Percentiles rank a stretch among this genome's conserved stretches.
phyloP scores from a whole-genome alignment of 352 stramenopile species.

The Globisporangium irregulare region DNA sequence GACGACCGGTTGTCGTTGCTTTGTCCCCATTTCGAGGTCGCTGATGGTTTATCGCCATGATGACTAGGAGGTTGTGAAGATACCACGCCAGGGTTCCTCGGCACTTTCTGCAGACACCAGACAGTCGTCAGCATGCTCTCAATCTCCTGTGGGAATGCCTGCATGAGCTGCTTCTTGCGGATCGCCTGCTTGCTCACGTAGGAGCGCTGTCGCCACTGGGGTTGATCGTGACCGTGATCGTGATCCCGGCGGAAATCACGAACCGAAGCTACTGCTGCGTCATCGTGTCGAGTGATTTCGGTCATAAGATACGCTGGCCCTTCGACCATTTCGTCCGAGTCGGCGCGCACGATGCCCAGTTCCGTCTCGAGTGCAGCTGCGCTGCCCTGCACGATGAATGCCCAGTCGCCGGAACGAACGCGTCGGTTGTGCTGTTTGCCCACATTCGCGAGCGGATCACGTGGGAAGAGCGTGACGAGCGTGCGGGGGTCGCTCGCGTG shows the following conservation, averaged over 20 bases:
- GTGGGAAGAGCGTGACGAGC: conserved; percentile 37
- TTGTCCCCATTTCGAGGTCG: neutral
- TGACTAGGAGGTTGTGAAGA: neutral
- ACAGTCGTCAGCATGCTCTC: conserved; percentile 18
- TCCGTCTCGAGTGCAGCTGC: conserved; percentile 20
- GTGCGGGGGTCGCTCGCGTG: conserved; percentile 29
- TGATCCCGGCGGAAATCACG: neutral
- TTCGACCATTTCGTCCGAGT: conserved; percentile 20
- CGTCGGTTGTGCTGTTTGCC: conserved; percentile 20
- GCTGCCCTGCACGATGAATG: conserved; percentile 29
- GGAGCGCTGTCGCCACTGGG: neutral
- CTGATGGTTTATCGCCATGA: neutral
- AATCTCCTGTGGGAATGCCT: neutral
- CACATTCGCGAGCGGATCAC: conserved; percentile 20
- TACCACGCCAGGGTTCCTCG: neutral
- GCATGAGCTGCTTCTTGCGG: conserved; percentile 16
- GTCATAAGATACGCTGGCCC: conserved; percentile 1
- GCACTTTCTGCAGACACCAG: conserved; percentile 17
- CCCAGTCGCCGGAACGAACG: conserved; percentile 21
- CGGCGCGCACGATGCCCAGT: conserved; percentile 12
- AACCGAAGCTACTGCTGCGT: neutral
- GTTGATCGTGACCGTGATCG: neutral
- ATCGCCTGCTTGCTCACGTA: conserved; percentile 13
- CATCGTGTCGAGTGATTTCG: conserved; percentile 9
- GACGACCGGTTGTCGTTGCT: neutral